Percentiles rank a stretch among this genome's conserved stretches.
These are phyloP conservation scores for Phytophthora pisi DNA, from an alignment of 352 stramenopile genomes.

Conservation along the genomic window DNA sequence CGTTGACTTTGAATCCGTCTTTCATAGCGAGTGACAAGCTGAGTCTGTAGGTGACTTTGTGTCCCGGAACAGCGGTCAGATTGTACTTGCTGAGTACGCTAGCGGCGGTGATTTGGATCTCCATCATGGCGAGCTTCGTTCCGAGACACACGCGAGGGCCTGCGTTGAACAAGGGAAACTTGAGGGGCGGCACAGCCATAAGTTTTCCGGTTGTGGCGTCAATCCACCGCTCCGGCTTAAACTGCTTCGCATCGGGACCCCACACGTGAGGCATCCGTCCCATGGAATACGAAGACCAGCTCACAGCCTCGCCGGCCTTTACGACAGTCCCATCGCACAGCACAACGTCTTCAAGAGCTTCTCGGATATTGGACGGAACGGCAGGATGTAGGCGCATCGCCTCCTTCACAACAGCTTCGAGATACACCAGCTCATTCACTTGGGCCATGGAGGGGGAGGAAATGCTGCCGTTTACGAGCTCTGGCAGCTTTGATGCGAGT, in stretches of 20 bases:
- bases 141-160: slow-evolving; percentile 53
- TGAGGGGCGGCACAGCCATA: slow-evolving; percentile 42
- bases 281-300: slow-evolving; percentile 47
- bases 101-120: slow-evolving; percentile 57
- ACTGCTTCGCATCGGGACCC: slow-evolving; percentile 46
- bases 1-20: slow-evolving; percentile 24
- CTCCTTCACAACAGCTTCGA: slow-evolving; percentile 52
- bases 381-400: slow-evolving; percentile 33
- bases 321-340: slow-evolving; percentile 50
- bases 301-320: slow-evolving; percentile 32
- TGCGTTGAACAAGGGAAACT: slow-evolving; percentile 58
- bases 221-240: slow-evolving; percentile 54
- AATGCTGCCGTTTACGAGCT: slow-evolving; percentile 13
- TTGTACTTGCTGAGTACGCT: slow-evolving; percentile 52
- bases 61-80: slow-evolving; percentile 28
- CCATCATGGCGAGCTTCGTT: slow-evolving; percentile 49
- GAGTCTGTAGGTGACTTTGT: slow-evolving; percentile 38
- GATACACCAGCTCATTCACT: slow-evolving; percentile 43
- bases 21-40: slow-evolving; percentile 40
- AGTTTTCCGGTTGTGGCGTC: slow-evolving; percentile 32
- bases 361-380: slow-evolving; percentile 36
- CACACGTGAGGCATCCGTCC: slow-evolving; percentile 44
- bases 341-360: slow-evolving; percentile 41
- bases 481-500: slow-evolving; percentile 28
- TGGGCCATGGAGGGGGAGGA: slow-evolving; percentile 24